Evolutionary conservation across 1,139 yeast genomes (phyloP).

Genomic region (Geotrichum carabidarum): DNA sequence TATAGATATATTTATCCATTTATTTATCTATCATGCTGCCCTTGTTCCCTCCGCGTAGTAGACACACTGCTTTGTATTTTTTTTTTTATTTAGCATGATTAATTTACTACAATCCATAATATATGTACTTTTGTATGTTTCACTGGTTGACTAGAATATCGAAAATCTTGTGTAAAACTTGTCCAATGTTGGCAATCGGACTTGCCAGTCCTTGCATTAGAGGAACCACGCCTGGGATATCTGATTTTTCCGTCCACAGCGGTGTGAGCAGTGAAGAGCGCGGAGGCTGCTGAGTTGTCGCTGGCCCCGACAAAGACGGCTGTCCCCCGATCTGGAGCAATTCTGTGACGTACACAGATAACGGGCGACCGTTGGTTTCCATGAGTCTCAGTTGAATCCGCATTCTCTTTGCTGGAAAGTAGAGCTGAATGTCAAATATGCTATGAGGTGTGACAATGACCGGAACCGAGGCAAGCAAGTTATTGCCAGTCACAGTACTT

Average conservation of each 20-base stretch:
- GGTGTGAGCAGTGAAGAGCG: conserved; percentile 10
- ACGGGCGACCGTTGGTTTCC: conserved; percentile 18
- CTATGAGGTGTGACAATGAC: conserved; percentile 15
- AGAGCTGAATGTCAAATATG: conserved; percentile 14
- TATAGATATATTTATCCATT: not conserved
- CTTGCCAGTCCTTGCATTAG: conserved; percentile 29
- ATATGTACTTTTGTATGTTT: not conserved
- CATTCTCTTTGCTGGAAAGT: conserved; percentile 8
- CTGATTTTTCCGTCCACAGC: conserved; percentile 21
- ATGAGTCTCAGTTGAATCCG: conserved; percentile 14
- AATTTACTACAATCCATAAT: not conserved
- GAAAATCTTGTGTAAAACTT: conserved; percentile 20
- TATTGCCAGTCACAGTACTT: conserved; percentile 8
- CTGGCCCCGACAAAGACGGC: conserved; percentile 6
- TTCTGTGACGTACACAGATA: conserved; percentile 16
- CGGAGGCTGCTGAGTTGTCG: not conserved
- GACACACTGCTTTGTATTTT: not conserved
- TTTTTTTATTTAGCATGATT: not conserved
- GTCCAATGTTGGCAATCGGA: conserved; percentile 24
- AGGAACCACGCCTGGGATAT: conserved; percentile 29
- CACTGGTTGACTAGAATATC: conserved; percentile 8
- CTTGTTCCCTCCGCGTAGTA: not conserved
- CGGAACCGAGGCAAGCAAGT: conserved; percentile 18
- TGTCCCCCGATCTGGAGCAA: conserved; percentile 6
- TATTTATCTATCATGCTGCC: not conserved